These are phyloP conservation scores for Candida koratica DNA, from an alignment of 805 yeast species.

Conservation along the genomic window DNA sequence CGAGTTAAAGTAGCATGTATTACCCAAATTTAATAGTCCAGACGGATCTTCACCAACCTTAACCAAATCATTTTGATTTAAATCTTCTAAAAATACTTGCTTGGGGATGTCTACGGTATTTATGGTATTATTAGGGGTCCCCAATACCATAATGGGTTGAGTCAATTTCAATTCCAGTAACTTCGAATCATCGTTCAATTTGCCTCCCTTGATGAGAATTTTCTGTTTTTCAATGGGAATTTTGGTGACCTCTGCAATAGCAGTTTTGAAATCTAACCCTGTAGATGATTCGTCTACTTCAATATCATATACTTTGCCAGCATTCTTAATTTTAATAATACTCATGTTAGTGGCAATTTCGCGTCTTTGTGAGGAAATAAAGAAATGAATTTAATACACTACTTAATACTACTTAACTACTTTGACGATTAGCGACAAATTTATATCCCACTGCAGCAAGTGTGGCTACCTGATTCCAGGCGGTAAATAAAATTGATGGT, in stretches of 20 bases:
- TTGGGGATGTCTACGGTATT: conserved; percentile 50
- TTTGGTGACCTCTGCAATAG: conserved; percentile 67
- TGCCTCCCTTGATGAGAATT: conserved; percentile 85
- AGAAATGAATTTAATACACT: too few species aligned
- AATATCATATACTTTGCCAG: conserved; percentile 40
- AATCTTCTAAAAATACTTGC: conserved; percentile 66
- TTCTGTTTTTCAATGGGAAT: conserved; percentile 91
- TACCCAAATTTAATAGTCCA: conserved; percentile 68
- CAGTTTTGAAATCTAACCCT: conserved; percentile 61
- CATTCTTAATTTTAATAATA: conserved; percentile 32
- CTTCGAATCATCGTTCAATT: conserved; percentile 66
- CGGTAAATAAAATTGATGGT: conserved; percentile 29
- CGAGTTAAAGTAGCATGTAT: conserved; percentile 74
- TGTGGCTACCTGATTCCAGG: conserved; percentile 32
- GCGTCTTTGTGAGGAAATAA: too few species aligned
- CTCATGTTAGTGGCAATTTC: conserved; percentile 10
- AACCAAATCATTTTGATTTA: conserved; percentile 43
- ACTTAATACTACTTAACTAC: too few species aligned
- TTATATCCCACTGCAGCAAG: conserved; percentile 20
- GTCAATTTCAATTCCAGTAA: conserved; percentile 54
- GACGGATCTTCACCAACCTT: conserved; percentile 48
- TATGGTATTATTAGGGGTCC: conserved; percentile 73
- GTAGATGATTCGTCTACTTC: conserved; percentile 48
- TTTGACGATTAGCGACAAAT: conserved; percentile 8
- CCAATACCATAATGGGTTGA: conserved; percentile 79